A percentile compares a stretch with the other conserved stretches of the same genome.
Evolutionary conservation across 805 yeast species (phyloP).

Genomic region (Saccharomyces eubayanus): DNA sequence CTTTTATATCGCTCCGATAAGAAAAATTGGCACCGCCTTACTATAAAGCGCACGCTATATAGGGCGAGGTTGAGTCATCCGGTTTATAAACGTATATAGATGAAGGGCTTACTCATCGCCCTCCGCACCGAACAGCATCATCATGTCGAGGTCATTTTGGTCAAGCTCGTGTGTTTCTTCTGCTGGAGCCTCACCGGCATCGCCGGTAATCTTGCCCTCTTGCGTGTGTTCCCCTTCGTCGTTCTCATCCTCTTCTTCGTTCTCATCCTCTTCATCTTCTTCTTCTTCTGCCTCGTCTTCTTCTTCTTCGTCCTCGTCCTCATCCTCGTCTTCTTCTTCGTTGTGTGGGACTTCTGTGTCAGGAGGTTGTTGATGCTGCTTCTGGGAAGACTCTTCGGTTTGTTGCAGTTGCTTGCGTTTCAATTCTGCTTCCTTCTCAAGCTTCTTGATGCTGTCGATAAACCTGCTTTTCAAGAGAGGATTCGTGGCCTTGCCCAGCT

Average conservation of each 20-base stretch:
- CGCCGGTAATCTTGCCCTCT: conserved; percentile 2
- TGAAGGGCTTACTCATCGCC: conserved; percentile 16
- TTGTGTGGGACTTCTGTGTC: conserved; percentile 18
- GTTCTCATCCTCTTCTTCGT: conserved; percentile 30
- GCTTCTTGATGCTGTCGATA: conserved; percentile 66
- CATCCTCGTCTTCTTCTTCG: conserved; percentile 32
- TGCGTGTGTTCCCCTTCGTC: conserved; percentile 11
- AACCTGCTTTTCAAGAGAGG: conserved; percentile 84
- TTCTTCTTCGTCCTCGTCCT: conserved; percentile 28
- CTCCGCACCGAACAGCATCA: conserved; percentile 33
- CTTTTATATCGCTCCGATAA: background rate
- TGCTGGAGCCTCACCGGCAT: conserved; percentile 3
- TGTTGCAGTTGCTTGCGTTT: conserved; percentile 57
- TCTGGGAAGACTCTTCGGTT: conserved; percentile 17
- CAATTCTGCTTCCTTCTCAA: conserved; percentile 73
- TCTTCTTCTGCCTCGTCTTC: conserved; percentile 30
- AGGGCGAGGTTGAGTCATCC: background rate
- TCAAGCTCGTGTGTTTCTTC: conserved; percentile 24
- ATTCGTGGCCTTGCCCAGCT: conserved; percentile 64
- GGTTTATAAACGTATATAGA: background rate
- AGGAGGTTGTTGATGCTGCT: conserved; percentile 11
- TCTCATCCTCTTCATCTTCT: conserved; percentile 32
- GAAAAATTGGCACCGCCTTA: background rate
- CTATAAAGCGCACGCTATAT: background rate
- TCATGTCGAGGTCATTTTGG: conserved; percentile 32